Conservation (phyloP, 371 early-diverging fungal genomes). For the Homolaphlyctis polyrhiza region DNA sequence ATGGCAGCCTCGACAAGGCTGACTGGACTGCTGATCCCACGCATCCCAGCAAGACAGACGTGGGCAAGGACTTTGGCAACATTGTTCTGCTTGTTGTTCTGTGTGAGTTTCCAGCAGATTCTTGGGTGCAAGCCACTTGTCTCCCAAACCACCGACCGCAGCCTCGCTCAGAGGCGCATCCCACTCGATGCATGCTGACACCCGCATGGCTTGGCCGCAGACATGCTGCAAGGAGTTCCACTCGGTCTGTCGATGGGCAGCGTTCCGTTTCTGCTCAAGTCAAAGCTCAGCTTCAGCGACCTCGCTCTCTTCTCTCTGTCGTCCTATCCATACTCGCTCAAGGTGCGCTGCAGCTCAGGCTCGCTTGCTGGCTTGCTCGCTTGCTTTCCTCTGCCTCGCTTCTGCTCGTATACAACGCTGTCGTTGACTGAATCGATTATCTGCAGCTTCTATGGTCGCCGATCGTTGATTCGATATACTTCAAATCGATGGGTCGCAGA, state of each 20-base stretch:
- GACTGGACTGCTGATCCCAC: too few species aligned
- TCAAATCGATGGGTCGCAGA: slow-evolving; percentile 75
- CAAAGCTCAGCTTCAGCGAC: slow-evolving; percentile 81
- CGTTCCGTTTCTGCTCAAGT: slow-evolving; percentile 90
- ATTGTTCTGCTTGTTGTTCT: slow-evolving; percentile 60
- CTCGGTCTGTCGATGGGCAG: slow-evolving; percentile 87
- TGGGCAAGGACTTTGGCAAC: slow-evolving; percentile 56
- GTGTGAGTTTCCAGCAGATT: slow-evolving; percentile 42
- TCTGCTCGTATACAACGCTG: background rate
- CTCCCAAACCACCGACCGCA: background rate
- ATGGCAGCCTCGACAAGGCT: too few species aligned
- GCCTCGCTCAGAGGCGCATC: too few species aligned
- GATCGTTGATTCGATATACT: slow-evolving; percentile 86
- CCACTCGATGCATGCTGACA: background rate
- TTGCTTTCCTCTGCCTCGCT: background rate
- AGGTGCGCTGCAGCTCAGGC: slow-evolving; percentile 24
- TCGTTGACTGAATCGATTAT: slow-evolving; percentile 64
- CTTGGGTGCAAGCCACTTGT: background rate
- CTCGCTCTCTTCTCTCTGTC: slow-evolving; percentile 91
- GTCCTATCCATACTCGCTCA: slow-evolving; percentile 83
- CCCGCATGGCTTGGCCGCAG: slow-evolving; percentile 4
- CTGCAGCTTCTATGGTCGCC: slow-evolving; percentile 91
- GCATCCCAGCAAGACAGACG: too few species aligned
- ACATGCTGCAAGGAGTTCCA: slow-evolving; percentile 92
- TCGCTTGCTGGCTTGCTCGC: too few species aligned